These are phyloP conservation scores for Pascua sp. DNA, from an alignment of 1,284 basidiomycete species.

Conservation along the genomic window DNA sequence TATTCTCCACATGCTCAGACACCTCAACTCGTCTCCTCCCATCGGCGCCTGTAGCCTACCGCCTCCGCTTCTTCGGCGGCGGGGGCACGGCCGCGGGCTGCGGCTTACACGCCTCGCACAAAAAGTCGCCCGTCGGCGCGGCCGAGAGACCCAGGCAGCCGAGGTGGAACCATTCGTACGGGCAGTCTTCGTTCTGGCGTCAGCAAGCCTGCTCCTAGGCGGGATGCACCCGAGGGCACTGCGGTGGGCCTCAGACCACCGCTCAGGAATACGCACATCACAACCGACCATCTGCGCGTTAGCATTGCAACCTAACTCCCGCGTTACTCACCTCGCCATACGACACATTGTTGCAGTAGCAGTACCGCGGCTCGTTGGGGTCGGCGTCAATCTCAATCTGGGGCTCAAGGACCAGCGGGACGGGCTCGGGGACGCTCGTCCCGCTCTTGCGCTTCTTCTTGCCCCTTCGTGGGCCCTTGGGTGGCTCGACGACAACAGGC, in stretches of 20 bases:
- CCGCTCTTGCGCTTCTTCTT: conserved; percentile 13
- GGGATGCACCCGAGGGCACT: no score
- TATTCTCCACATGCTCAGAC: no score
- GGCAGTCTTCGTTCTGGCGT: conserved; percentile 53
- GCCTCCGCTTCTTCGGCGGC: conserved; percentile 7
- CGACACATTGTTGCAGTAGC: conserved; percentile 53
- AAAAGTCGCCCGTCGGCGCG: conserved; percentile 43
- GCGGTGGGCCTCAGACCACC: not conserved
- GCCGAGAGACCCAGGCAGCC: conserved; percentile 36
- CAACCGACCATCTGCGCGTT: conserved; percentile 19
- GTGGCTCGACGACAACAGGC: conserved; percentile 20
- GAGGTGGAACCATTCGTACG: conserved; percentile 52
- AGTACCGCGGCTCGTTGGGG: conserved; percentile 53
- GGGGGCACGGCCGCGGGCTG: not conserved
- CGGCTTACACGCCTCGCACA: conserved; percentile 38
- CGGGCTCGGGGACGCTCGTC: not conserved
- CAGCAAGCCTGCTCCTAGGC: not conserved
- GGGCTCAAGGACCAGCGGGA: conserved; percentile 12
- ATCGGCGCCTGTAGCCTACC: not conserved
- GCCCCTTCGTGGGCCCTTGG: conserved; percentile 16
- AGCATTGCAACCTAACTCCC: not conserved
- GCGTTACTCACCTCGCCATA: conserved; percentile 46
- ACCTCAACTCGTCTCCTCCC: no score
- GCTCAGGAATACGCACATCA: not conserved
- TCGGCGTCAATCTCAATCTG: conserved; percentile 9